A percentile compares a stretch with the other conserved stretches of the same genome.
Conservation (phyloP, 768 basidiomycete genomes). For the Cystoderma amianthinum region DNA sequence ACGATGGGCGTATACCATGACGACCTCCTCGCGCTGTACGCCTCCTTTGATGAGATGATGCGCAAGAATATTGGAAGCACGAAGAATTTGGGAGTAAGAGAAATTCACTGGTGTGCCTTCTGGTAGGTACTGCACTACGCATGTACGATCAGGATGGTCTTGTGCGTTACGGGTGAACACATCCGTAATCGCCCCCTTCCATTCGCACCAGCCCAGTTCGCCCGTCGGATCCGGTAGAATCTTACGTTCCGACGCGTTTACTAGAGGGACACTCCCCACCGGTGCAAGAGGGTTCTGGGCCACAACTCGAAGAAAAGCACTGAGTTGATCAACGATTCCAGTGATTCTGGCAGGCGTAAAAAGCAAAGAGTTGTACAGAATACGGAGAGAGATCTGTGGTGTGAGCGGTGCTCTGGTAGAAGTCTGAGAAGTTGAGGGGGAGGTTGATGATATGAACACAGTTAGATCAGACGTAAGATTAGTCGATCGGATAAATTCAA, state of each 20-base stretch:
- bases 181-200: constrained; percentile 95
- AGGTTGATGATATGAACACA: constrained; percentile 61
- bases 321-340: constrained; percentile 80
- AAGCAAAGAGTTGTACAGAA: constrained; percentile 91
- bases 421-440: constrained; percentile 38
- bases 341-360: constrained; percentile 77
- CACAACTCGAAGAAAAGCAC: constrained; percentile 66
- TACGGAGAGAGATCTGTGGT: constrained; percentile 70
- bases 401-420: constrained; percentile 66
- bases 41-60: constrained; percentile 86
- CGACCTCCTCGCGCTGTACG: constrained; percentile 88
- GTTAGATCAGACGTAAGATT: constrained; percentile 90
- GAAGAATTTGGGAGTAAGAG: constrained; percentile 76
- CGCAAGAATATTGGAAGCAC: constrained; percentile 83
- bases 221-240: constrained; percentile 78
- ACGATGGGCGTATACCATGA: constrained; percentile 96
- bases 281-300: constrained; percentile 59
- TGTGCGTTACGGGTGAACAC: constrained; percentile 88
- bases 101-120: constrained; percentile 41
- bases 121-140: constrained; percentile 78
- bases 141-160: constrained; percentile 72
- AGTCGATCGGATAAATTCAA: constrained; percentile 73
- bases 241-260: constrained; percentile 63
- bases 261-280: constrained; percentile 74
- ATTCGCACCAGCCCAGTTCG: constrained; percentile 95